A percentile compares a stretch with the other conserved stretches of the same genome.
Evolutionary conservation across 148 eudicot genomes (phyloP).

Genomic region (Gaultheria prostrata): DNA sequence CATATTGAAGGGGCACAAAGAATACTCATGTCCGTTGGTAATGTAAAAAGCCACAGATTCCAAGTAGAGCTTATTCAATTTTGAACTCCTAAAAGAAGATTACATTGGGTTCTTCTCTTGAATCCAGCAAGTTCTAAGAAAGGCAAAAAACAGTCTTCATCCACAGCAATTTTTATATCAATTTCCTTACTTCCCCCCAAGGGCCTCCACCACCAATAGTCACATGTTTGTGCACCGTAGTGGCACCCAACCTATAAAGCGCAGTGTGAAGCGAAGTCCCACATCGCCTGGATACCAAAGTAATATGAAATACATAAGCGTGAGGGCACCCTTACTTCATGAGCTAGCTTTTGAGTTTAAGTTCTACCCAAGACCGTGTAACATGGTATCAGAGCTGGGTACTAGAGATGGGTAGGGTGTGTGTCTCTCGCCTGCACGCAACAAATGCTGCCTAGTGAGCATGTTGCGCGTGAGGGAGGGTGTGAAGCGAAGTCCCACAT

Average conservation of each 20-base stretch:
- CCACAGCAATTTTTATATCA: background rate
- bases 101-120: background rate
- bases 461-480: too few species aligned
- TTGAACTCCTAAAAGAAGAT: background rate
- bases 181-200: background rate
- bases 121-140: background rate
- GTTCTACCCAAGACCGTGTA: too few species aligned
- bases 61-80: background rate
- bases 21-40: background rate
- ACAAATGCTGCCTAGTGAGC: too few species aligned
- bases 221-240: slow-evolving; percentile 1
- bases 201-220: background rate
- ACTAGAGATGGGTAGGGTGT: too few species aligned
- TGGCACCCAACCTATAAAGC: background rate
- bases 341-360: too few species aligned
- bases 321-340: too few species aligned
- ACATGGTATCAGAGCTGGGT: too few species aligned
- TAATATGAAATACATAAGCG: too few species aligned
- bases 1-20: background rate
- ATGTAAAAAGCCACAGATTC: background rate
- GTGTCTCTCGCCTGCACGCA: too few species aligned
- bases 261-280: too few species aligned
- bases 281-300: too few species aligned
- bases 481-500: too few species aligned
- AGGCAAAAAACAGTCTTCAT: background rate